Base-by-base conservation (phyloP, 2,329 filamentous ascomycete species). In the Dactylonectria estremocensis region DNA sequence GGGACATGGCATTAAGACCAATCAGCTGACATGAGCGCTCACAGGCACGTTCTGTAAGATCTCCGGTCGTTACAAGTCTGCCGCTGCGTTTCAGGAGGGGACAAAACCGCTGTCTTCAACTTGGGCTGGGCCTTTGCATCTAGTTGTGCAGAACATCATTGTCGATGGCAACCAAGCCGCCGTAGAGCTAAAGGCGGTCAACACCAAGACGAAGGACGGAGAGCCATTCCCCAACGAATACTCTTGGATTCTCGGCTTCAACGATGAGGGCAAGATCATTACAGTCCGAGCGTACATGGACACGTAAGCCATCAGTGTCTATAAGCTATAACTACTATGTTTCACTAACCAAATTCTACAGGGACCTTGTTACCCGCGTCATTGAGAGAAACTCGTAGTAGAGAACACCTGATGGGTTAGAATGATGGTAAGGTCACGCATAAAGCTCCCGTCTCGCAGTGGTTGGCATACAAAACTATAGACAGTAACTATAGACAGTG, bases 81-180 rank as follows among this genome's bases (percentile, higher is more conserved):
- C 35, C 8, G 22, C 33, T 16, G 56, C 33, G 13, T 59, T 59
- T 11, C 56, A 59, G 13, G 43, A 59, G 18, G 56, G 56, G 8
- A 59, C 56, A 5, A 48, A 49, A 11, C 28, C 56, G 5, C 45
- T 59, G 11, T 59, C 56, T 3, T 59, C 56, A 0, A 59, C 56
- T 37, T 59, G 56, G 56, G 56, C 45, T 24, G 20, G 56, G 4
- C 56, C 56, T 1, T 16, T 59, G 28, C 11, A 59, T 22, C 45
- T 59, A 0, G 31, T 59, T 24, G 45, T 49, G 5, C 43, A 59
- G 35, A 59, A 59, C 7, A 49, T 59, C 9, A 59, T 59, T 14
- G 56, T 59, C 22, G 56, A 59, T 49, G 56, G 56, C 28, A 49
- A 59, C 7, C 56, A 59, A 37, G 56, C 56, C 5, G 56, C 56